Evolutionary conservation across 2,329 filamentous ascomycete species (phyloP).

Genomic region (Orbilia ellipsospora): DNA sequence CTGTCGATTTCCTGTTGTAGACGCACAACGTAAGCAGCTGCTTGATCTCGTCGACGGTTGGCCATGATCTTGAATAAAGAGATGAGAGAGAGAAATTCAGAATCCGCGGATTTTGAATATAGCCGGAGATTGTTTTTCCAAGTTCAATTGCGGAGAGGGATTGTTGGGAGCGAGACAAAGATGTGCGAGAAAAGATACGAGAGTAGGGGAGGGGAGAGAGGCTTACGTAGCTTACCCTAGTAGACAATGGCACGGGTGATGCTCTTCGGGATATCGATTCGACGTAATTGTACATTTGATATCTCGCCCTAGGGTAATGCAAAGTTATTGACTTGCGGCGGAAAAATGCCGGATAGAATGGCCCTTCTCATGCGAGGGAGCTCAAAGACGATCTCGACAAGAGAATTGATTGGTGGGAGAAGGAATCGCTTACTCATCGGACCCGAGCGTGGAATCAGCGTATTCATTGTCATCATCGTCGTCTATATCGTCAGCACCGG

Average conservation of each 20-base stretch:
- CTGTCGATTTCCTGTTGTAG: slow-evolving; percentile 53
- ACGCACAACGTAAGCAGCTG: slow-evolving; percentile 47
- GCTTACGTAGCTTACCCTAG: slow-evolving; percentile 49
- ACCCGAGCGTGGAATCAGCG: slow-evolving; percentile 53
- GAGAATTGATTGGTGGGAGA: slow-evolving; percentile 6
- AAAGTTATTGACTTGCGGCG: slow-evolving; percentile 14
- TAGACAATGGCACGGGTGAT: slow-evolving; percentile 46
- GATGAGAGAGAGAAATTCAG: slow-evolving; percentile 3
- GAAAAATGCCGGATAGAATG: slow-evolving; percentile 44
- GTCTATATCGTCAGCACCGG: slow-evolving; percentile 53
- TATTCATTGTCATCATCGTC: slow-evolving; percentile 52
- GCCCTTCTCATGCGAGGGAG: not conserved
- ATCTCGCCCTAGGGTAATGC: slow-evolving; percentile 44
- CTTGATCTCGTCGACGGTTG: slow-evolving; percentile 33
- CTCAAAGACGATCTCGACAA: no score
- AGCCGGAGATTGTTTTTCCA: slow-evolving; percentile 44
- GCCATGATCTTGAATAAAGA: slow-evolving; percentile 21
- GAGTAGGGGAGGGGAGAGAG: slow-evolving; percentile 15
- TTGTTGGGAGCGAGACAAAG: slow-evolving; percentile 18
- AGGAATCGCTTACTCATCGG: slow-evolving; percentile 48
- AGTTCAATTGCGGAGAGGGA: slow-evolving; percentile 35
- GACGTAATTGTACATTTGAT: slow-evolving; percentile 48
- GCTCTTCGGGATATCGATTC: slow-evolving; percentile 50
- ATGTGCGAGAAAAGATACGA: slow-evolving; percentile 11
- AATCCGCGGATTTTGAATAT: slow-evolving; percentile 35